Conservation (phyloP, 352 stramenopile species). For the Pythium rishiriense region DNA sequence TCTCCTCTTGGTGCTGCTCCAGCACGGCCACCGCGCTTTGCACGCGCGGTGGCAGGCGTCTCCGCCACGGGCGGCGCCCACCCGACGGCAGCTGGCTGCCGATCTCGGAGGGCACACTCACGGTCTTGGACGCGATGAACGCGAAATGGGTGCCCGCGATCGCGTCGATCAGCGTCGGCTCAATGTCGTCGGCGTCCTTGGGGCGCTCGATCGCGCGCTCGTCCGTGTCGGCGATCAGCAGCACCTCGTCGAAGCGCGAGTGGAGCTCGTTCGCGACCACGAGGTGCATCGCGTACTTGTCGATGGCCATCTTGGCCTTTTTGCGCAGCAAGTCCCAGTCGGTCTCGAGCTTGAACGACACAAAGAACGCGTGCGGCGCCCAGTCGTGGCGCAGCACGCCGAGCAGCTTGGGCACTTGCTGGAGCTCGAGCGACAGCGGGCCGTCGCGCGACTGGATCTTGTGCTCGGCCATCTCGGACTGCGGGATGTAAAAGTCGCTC, state of each 20-base stretch:
- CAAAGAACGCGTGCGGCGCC: conserved; percentile 94
- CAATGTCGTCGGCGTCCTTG: conserved; percentile 66
- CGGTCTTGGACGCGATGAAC: conserved; percentile 64
- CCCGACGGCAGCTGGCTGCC: conserved; percentile 36
- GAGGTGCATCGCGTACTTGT: conserved; percentile 95
- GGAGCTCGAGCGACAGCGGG: conserved; percentile 81
- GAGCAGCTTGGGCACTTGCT: conserved; percentile 96
- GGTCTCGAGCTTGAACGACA: conserved; percentile 99
- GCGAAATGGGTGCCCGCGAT: conserved; percentile 69
- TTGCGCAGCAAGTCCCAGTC: conserved; percentile 92
- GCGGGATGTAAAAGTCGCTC: conserved; percentile 98
- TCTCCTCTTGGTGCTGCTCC: conserved; percentile 74
- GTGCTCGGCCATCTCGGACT: conserved; percentile 88
- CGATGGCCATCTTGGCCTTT: conserved; percentile 92
- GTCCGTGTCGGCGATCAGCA: conserved; percentile 68
- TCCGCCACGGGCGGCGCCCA: conserved; percentile 40
- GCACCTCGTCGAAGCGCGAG: conserved; percentile 91
- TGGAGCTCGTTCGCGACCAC: conserved; percentile 98
- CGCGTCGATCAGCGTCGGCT: conserved; percentile 58
- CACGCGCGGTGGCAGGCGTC: conserved; percentile 37
- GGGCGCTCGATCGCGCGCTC: conserved; percentile 54
- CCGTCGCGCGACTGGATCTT: conserved; percentile 96
- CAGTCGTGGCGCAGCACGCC: conserved; percentile 89
- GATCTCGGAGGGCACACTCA: conserved; percentile 58
- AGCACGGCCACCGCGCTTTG: conserved; percentile 46